These are phyloP conservation scores for Globisporangium nunn DNA, from an alignment of 352 stramenopile species.

Conservation along the genomic window DNA sequence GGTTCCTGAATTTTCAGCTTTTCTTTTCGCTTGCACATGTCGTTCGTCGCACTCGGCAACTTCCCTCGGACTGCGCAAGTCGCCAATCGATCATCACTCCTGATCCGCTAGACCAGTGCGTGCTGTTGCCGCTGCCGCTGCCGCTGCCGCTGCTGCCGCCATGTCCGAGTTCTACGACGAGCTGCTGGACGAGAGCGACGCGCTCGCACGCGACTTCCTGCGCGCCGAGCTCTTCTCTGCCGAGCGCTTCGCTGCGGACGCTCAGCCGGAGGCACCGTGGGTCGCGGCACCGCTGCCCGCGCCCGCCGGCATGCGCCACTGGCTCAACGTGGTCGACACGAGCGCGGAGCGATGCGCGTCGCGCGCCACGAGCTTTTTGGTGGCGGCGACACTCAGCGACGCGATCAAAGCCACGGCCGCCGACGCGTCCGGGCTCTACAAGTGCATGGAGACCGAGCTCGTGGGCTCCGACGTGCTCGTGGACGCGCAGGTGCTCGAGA, in stretches of 20 bases:
- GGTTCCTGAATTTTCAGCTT: no score
- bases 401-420: slow-evolving; percentile 47
- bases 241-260: slow-evolving; percentile 11
- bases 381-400: slow-evolving; percentile 51
- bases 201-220: slow-evolving; percentile 13
- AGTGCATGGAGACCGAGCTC: slow-evolving; percentile 48
- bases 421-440: slow-evolving; percentile 44
- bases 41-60: no score
- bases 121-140: neutral
- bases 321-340: slow-evolving; percentile 34
- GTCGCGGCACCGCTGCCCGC: slow-evolving; percentile 24
- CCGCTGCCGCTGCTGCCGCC: neutral
- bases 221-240: slow-evolving; percentile 9
- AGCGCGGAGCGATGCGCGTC: slow-evolving; percentile 41
- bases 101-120: no score
- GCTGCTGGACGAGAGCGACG: slow-evolving; percentile 12
- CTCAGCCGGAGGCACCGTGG: slow-evolving; percentile 24
- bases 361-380: slow-evolving; percentile 39
- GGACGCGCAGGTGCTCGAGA: slow-evolving; percentile 64
- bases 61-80: no score
- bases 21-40: no score
- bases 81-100: no score
- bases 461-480: slow-evolving; percentile 48
- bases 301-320: slow-evolving; percentile 38
- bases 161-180: slow-evolving; percentile 13